Conservation (phyloP, 352 stramenopile species). For the Pythium plurisporium region DNA sequence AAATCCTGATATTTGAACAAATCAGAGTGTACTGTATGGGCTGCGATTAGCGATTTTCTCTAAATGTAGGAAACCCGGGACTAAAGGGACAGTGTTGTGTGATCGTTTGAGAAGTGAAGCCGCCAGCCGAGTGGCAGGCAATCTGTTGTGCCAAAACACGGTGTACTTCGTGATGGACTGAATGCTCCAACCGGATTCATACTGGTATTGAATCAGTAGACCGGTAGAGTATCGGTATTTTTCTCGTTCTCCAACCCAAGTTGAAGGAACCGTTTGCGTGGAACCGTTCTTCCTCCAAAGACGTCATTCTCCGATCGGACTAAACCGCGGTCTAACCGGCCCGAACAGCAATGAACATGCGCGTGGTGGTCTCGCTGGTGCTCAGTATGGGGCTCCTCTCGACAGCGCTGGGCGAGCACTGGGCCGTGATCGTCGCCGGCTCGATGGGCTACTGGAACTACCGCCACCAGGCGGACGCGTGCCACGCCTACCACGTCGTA, state of each 20-base stretch:
- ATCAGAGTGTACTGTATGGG: neutral
- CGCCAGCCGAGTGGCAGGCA: no score
- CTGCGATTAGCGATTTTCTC: neutral
- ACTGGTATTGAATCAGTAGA: slow-evolving; percentile 6
- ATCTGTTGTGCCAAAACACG: neutral
- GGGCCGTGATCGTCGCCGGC: slow-evolving; percentile 88
- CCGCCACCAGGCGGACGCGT: slow-evolving; percentile 87
- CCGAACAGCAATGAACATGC: no score
- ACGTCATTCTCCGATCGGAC: no score
- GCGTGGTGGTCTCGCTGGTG: no score
- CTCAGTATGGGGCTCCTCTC: slow-evolving; percentile 1
- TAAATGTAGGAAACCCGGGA: slow-evolving; percentile 2
- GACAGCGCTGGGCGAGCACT: slow-evolving; percentile 49
- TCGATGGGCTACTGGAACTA: slow-evolving; percentile 91
- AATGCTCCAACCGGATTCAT: neutral
- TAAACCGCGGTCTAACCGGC: no score
- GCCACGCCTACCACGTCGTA: slow-evolving; percentile 90
- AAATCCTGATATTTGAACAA: neutral
- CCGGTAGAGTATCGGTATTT: neutral
- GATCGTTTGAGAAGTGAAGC: no score
- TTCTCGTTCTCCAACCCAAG: neutral
- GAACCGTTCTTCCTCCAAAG: no score
- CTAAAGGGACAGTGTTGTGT: no score
- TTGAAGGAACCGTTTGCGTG: slow-evolving; percentile 6
- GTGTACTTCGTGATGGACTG: neutral